Conservation (phyloP, 1,284 basidiomycete species). For the Melampsora americana region DNA sequence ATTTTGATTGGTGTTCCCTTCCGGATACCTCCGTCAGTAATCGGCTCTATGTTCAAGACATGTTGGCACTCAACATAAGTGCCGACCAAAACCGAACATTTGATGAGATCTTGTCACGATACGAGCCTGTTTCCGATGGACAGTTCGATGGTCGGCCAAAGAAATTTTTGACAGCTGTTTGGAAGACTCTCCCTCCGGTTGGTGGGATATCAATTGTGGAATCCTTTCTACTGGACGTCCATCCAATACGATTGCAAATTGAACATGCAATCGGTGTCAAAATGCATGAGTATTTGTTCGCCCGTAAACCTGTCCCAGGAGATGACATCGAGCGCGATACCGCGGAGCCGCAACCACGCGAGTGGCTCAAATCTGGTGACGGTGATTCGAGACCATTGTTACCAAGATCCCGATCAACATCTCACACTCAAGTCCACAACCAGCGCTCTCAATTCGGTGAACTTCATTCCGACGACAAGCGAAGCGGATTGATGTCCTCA, state of each 20-base stretch:
- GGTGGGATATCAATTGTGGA: constrained; percentile 91
- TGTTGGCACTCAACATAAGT: constrained; percentile 80
- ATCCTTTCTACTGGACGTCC: constrained; percentile 73
- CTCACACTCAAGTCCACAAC: not conserved
- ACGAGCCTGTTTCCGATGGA: constrained; percentile 47
- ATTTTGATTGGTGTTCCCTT: constrained; percentile 79
- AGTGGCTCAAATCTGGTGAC: constrained; percentile 46
- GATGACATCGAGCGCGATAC: constrained; percentile 21
- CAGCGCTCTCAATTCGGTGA: constrained; percentile 7
- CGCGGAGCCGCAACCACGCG: constrained; percentile 53
- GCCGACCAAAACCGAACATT: constrained; percentile 68
- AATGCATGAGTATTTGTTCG: constrained; percentile 83
- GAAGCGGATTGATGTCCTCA: not conserved
- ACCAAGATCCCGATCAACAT: constrained; percentile 23
- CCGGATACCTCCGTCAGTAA: constrained; percentile 85
- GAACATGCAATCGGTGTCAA: constrained; percentile 75
- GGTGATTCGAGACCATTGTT: constrained; percentile 10
- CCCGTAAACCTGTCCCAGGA: constrained; percentile 38
- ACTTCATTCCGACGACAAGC: constrained; percentile 16
- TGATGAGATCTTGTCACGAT: constrained; percentile 80
- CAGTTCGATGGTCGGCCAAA: constrained; percentile 9
- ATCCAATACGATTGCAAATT: constrained; percentile 82
- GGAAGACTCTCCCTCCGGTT: constrained; percentile 80
- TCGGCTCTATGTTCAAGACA: constrained; percentile 70
- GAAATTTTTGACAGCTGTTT: constrained; percentile 64